Conservation (phyloP, 768 basidiomycete genomes). For the Austroboletus festivus region DNA sequence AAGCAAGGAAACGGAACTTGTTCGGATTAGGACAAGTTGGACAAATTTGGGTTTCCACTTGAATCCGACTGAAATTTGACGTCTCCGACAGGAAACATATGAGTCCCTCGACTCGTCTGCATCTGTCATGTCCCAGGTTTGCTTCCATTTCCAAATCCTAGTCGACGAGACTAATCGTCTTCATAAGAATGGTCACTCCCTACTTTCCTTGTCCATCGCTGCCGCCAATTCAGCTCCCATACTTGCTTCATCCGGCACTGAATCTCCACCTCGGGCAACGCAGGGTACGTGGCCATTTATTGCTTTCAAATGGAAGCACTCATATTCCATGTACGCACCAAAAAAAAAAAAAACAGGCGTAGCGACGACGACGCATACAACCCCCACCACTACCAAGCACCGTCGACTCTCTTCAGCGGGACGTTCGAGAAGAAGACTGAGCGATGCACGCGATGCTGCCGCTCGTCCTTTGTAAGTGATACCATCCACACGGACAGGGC, state of each 20-base stretch:
- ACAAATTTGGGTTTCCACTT: conserved; percentile 30
- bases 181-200: conserved; percentile 34
- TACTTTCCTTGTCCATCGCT: conserved; percentile 68
- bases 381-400: conserved; percentile 48
- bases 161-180: neutral
- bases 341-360: conserved; percentile 6
- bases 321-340: neutral
- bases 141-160: neutral
- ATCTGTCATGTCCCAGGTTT: conserved; percentile 24
- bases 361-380: conserved; percentile 23
- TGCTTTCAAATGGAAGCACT: neutral
- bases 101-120: neutral
- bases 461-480: conserved; percentile 66
- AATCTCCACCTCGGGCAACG: conserved; percentile 13
- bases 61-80: too few species aligned
- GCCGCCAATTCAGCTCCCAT: conserved; percentile 52
- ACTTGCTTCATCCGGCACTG: conserved; percentile 29
- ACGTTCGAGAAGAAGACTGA: conserved; percentile 65
- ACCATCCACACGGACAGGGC: neutral
- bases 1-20: neutral
- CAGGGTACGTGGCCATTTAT: conserved; percentile 16
- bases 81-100: conserved; percentile 2
- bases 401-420: conserved; percentile 70
- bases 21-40: conserved; percentile 11
- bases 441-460: conserved; percentile 78